phyloP scores from a whole-genome alignment of 257 asterid genomes.

The Lithospermum erythrorhizon region DNA sequence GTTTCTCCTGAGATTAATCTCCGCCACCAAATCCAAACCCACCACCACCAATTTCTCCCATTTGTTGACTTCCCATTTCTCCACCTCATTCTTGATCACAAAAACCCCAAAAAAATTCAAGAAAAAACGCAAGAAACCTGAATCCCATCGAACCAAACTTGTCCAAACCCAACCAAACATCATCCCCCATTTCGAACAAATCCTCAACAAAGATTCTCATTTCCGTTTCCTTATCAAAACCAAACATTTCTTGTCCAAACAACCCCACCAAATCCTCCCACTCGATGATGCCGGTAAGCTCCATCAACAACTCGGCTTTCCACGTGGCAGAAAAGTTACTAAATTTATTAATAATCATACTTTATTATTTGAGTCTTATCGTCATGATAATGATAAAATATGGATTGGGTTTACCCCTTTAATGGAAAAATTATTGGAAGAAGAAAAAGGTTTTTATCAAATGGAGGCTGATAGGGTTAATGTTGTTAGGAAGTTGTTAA shows the following conservation, averaged over 20 bases:
- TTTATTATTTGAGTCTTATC: slow-evolving; percentile 46
- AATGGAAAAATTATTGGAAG: slow-evolving; percentile 37
- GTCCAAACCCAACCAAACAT: slow-evolving; percentile 69
- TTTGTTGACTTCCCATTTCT: slow-evolving; percentile 39
- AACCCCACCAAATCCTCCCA: slow-evolving; percentile 53
- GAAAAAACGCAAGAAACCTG: slow-evolving; percentile 58
- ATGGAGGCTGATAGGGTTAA: slow-evolving; percentile 45
- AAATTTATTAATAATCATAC: slow-evolving; percentile 71
- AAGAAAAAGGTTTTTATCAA: slow-evolving; percentile 31
- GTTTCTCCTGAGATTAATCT: slow-evolving; percentile 12
- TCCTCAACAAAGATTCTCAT: slow-evolving; percentile 52
- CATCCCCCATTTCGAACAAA: slow-evolving; percentile 47
- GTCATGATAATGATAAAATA: slow-evolving; percentile 59
- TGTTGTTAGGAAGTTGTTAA: slow-evolving; percentile 59
- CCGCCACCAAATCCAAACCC: slow-evolving; percentile 4
- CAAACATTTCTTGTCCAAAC: slow-evolving; percentile 65
- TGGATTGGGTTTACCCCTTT: slow-evolving; percentile 84
- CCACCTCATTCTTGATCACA: slow-evolving; percentile 79
- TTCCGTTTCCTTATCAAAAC: slow-evolving; percentile 65
- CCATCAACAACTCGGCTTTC: slow-evolving; percentile 79
- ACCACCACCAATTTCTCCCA: slow-evolving; percentile 1
- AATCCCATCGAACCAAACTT: slow-evolving; percentile 59
- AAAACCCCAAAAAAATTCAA: slow-evolving; percentile 78
- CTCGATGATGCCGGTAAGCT: slow-evolving; percentile 81
- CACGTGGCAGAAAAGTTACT: slow-evolving; percentile 70